Evolutionary conservation across 2,329 filamentous ascomycete genomes (phyloP).

Genomic region (Beauveria sp.): DNA sequence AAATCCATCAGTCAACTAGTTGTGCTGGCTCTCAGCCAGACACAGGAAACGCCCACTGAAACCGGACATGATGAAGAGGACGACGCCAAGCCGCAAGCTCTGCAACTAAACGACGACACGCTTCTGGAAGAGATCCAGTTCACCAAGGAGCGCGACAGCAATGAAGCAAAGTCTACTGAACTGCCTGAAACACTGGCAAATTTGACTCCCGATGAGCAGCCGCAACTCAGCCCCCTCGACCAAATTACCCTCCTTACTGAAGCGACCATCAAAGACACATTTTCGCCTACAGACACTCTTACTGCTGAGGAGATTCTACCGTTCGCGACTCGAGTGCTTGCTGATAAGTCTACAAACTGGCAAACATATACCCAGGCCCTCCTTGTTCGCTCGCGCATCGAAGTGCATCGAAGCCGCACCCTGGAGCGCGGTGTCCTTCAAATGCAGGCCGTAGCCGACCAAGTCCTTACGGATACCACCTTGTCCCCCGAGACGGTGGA

Average conservation of each 20-base stretch:
- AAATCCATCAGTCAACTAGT: slow-evolving; percentile 81
- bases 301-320: slow-evolving; percentile 92
- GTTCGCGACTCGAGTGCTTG: slow-evolving; percentile 79
- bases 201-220: slow-evolving; percentile 72
- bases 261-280: slow-evolving; percentile 79
- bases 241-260: slow-evolving; percentile 87
- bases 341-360: slow-evolving; percentile 91
- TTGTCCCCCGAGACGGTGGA: slow-evolving; percentile 25
- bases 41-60: slow-evolving; percentile 19
- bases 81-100: slow-evolving; percentile 49
- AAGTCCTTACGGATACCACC: slow-evolving; percentile 79
- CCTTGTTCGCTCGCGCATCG: slow-evolving; percentile 81
- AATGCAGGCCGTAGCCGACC: slow-evolving; percentile 89
- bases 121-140: slow-evolving; percentile 84
- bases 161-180: slow-evolving; percentile 27
- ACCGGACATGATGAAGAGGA: slow-evolving; percentile 17
- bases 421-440: slow-evolving; percentile 85
- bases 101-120: slow-evolving; percentile 87
- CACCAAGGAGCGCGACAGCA: slow-evolving; percentile 41
- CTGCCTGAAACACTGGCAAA: slow-evolving; percentile 55
- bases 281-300: slow-evolving; percentile 71
- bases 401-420: slow-evolving; percentile 78
- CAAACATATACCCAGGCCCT: slow-evolving; percentile 94
- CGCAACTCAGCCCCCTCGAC: slow-evolving; percentile 72
- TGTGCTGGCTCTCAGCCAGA: slow-evolving; percentile 72